Evolutionary conservation across 352 stramenopile species (phyloP).

Genomic region (Pythium periplocum): DNA sequence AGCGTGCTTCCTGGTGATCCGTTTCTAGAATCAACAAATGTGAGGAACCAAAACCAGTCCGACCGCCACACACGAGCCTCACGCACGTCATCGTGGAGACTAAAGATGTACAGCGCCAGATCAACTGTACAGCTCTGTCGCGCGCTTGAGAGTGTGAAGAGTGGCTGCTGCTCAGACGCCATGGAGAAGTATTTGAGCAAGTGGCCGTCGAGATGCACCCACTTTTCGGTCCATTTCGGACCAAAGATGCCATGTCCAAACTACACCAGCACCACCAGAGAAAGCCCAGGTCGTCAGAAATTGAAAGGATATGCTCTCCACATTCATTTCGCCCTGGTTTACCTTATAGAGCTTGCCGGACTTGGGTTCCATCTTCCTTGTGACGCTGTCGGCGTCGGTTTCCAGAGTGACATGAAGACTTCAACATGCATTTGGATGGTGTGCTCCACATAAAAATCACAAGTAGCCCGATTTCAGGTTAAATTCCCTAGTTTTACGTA

Average conservation of each 20-base stretch:
- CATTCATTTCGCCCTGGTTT: not conserved
- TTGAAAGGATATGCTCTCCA: not conserved
- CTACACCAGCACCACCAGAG: constrained; percentile 15
- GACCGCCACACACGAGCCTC: not conserved
- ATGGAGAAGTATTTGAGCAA: constrained; percentile 75
- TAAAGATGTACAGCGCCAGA: constrained; percentile 44
- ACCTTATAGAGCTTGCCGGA: constrained; percentile 5
- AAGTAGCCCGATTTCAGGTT: too few species aligned
- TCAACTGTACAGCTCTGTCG: constrained; percentile 42
- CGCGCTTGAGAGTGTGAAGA: constrained; percentile 53
- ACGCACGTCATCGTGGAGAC: constrained; percentile 33
- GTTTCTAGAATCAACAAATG: constrained; percentile 26
- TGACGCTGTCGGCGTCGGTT: not conserved
- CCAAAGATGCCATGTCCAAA: constrained; percentile 52
- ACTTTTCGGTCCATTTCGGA: constrained; percentile 76
- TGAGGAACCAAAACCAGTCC: too few species aligned
- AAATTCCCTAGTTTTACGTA: too few species aligned
- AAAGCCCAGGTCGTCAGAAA: not conserved
- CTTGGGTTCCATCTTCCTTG: not conserved
- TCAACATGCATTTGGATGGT: not conserved
- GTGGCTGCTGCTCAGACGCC: constrained; percentile 42
- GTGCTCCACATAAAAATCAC: not conserved
- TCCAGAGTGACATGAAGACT: not conserved
- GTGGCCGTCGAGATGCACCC: constrained; percentile 67
- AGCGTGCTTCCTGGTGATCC: constrained; percentile 50